phyloP scores from a whole-genome alignment of 306 rosid genomes.

The Lablab purpureus region DNA sequence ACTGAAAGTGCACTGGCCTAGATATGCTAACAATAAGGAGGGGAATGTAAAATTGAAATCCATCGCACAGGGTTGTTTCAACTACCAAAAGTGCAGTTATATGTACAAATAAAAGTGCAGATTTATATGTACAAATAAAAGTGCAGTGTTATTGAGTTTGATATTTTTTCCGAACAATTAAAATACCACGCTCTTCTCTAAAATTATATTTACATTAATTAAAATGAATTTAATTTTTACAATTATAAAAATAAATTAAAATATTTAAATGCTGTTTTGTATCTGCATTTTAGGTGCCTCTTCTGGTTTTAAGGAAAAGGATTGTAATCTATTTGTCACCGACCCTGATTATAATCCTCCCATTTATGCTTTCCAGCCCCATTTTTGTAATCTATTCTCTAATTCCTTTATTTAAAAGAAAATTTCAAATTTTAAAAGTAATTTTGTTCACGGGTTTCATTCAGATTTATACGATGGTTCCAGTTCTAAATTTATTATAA shows the following conservation, averaged over 20 bases:
- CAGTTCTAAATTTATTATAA: background rate
- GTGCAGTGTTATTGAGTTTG: background rate
- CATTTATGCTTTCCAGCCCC: background rate
- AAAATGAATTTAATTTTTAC: background rate
- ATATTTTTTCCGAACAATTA: slow-evolving; percentile 5
- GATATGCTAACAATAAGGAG: background rate
- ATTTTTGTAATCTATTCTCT: background rate
- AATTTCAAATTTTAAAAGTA: background rate
- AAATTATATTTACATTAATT: background rate
- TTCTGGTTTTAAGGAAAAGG: background rate
- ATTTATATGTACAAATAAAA: background rate
- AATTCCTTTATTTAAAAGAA: background rate
- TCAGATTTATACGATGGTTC: background rate
- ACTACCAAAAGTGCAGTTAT: background rate
- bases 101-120: background rate
- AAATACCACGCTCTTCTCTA: background rate
- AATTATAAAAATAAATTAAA: background rate
- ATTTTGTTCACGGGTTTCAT: background rate
- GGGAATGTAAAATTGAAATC: slow-evolving; percentile 14
- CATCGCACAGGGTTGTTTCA: slow-evolving; percentile 1
- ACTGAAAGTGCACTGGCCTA: background rate
- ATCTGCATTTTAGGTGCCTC: background rate
- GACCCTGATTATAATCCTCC: background rate
- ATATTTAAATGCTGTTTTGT: slow-evolving; percentile 9
- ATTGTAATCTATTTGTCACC: background rate